Conservation (phyloP, 2,329 filamentous ascomycete genomes). For the Colletotrichum echinochloae region DNA sequence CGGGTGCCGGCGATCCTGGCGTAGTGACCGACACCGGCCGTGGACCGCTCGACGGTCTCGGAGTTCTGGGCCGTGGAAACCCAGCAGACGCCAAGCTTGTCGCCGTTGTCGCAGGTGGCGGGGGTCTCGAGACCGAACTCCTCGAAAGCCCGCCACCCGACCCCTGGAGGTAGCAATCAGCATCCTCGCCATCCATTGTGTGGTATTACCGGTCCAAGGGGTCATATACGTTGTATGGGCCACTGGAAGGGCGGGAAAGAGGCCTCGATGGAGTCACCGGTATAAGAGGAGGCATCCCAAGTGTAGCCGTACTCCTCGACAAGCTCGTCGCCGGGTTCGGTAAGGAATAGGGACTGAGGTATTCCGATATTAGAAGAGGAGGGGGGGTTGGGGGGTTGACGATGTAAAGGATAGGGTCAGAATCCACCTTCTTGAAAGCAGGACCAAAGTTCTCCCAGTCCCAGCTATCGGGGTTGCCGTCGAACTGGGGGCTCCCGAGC, state of each 20-base stretch:
- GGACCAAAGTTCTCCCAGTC: slow-evolving; percentile 52
- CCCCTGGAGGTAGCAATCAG: neutral
- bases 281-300: slow-evolving; percentile 49
- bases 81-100: slow-evolving; percentile 50
- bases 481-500: slow-evolving; percentile 45
- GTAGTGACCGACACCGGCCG: slow-evolving; percentile 49
- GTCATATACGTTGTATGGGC: slow-evolving; percentile 44
- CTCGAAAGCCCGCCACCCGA: slow-evolving; percentile 42
- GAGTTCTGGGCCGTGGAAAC: slow-evolving; percentile 47
- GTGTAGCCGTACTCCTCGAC: slow-evolving; percentile 49
- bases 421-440: slow-evolving; percentile 51
- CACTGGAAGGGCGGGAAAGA: slow-evolving; percentile 50
- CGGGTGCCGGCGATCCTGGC: slow-evolving; percentile 43
- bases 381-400: neutral
- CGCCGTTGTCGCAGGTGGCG: slow-evolving; percentile 46
- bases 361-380: neutral
- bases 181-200: neutral
- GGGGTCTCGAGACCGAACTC: slow-evolving; percentile 45
- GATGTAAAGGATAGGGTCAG: neutral
- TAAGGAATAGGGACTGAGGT: slow-evolving; percentile 32
- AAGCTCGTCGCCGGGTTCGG: slow-evolving; percentile 43
- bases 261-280: slow-evolving; percentile 48
- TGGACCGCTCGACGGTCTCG: slow-evolving; percentile 45
- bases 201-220: slow-evolving; percentile 10
- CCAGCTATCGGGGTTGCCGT: slow-evolving; percentile 46